Evolutionary conservation across 176 grass and related monocot genomes (phyloP).

Genomic region (Musa acuminata): DNA sequence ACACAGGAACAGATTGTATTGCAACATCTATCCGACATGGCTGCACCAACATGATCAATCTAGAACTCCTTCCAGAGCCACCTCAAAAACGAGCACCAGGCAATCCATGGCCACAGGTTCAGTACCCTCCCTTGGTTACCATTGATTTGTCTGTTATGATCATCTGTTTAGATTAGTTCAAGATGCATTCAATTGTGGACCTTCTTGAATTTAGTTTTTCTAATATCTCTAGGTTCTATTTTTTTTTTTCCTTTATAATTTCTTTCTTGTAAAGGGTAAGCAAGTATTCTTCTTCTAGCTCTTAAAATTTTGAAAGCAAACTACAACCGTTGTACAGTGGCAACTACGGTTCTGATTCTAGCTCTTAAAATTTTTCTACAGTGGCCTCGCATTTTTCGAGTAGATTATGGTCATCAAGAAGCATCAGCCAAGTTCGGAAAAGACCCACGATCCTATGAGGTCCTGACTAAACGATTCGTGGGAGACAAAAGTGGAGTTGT

Average conservation of each 20-base stretch:
- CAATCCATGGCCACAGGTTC: constrained; percentile 97
- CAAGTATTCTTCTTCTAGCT: background rate
- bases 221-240: too few relatives aligned
- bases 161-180: too few relatives aligned
- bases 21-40: constrained; percentile 93
- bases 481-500: constrained; percentile 69
- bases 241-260: background rate
- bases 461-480: constrained; percentile 76
- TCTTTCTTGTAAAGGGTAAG: background rate
- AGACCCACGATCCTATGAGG: constrained; percentile 83
- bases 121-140: background rate
- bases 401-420: constrained; percentile 97
- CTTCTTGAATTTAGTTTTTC: too few relatives aligned
- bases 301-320: background rate
- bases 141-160: too few relatives aligned
- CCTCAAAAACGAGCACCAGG: constrained; percentile 55
- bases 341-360: too few relatives aligned
- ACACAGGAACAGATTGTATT: constrained; percentile 95
- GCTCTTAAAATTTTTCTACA: constrained; percentile 17
- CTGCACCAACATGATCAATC: constrained; percentile 68
- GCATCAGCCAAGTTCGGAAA: constrained; percentile 75
- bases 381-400: constrained; percentile 87
- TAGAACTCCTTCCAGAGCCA: constrained; percentile 77
- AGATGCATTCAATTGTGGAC: too few relatives aligned
- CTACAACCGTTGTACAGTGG: background rate